These are phyloP conservation scores for Petunia hybrid DNA, from an alignment of 305 asterid genomes.

Conservation along the genomic window DNA sequence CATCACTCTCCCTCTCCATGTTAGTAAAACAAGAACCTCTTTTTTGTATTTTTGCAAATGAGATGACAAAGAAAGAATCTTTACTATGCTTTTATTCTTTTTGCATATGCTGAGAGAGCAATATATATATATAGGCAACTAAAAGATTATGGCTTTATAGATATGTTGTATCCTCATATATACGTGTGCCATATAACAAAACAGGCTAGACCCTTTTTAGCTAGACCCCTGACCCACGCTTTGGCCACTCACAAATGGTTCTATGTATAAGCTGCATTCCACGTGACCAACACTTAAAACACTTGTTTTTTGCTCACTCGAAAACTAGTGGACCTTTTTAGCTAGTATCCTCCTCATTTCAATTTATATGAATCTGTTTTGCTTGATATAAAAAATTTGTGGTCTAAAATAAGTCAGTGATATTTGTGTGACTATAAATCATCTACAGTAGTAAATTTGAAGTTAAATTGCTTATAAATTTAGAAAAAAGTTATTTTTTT, in stretches of 20 bases:
- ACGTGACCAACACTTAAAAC: constrained; percentile 45
- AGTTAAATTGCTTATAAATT: too few species aligned
- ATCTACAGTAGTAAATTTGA: too few species aligned
- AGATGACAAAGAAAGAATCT: neutral
- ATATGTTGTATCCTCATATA: constrained; percentile 9
- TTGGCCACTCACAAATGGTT: constrained; percentile 33
- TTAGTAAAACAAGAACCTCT: neutral
- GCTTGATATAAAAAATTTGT: too few species aligned
- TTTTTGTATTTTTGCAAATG: neutral
- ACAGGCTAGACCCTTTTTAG: constrained; percentile 25
- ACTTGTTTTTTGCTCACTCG: too few species aligned
- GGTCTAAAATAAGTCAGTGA: too few species aligned
- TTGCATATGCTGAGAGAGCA: neutral
- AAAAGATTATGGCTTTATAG: neutral
- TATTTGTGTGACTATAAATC: too few species aligned
- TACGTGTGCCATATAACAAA: constrained; percentile 16
- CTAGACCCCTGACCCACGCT: constrained; percentile 17
- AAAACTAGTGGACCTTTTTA: too few species aligned
- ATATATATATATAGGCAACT: neutral
- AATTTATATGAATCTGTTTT: too few species aligned
- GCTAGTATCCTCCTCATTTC: too few species aligned
- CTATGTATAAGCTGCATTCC: constrained; percentile 29
- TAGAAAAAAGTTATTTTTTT: too few species aligned
- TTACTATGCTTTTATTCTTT: neutral
- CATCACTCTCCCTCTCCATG: constrained; percentile 35